Base-by-base conservation (phyloP, 331 rosid genomes). In the Cucumis variabilis region DNA sequence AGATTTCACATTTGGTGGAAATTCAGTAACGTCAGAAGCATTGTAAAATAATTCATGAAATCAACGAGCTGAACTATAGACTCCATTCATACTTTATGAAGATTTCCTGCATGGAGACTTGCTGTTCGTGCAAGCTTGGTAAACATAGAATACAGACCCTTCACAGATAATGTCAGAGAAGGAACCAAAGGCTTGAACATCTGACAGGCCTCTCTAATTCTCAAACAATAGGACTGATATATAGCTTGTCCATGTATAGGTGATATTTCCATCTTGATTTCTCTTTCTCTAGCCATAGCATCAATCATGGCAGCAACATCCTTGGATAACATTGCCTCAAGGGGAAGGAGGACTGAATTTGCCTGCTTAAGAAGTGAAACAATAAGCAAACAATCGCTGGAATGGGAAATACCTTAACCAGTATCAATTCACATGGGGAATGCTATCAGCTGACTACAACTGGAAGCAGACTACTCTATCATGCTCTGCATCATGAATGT, bases 171-270 rank as follows among this genome's bases (percentile, higher is more conserved):
- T 23, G 94, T 95, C 87, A 96, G 92, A 75, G 95, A 89, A 73
- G 96, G 96, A 50, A 94, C 94, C 92, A 94, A 91, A 67, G 99
- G 99, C 93, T 91, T 93, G 87, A 93, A 86, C 86, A 89, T 91
- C 91, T 93, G 96, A 89, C 91, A 93, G 77, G 97, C 96, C 88
- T 96, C 99, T 90, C 93, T 94, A 85, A 94, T 93, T 92, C 93
- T 94, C 80, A 90, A 87, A 92, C 90, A 88, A 90, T 96, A 96
- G 58, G 99, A 95, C 89, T 96, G 98, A 89, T 96, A 93, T 85
- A 96, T 96, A 88, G 99, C 99, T 93, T 96, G 99, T 44, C 99
- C 99, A 91, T 96, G 99, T 82, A 96, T 93, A 44, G 92, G 94
- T 79, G 98, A 93, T 89, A 96, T 93, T 91, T 95, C 99, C 93